Base-by-base conservation (phyloP, 2,329 filamentous ascomycete genomes). In the Diaporthe velutina region DNA sequence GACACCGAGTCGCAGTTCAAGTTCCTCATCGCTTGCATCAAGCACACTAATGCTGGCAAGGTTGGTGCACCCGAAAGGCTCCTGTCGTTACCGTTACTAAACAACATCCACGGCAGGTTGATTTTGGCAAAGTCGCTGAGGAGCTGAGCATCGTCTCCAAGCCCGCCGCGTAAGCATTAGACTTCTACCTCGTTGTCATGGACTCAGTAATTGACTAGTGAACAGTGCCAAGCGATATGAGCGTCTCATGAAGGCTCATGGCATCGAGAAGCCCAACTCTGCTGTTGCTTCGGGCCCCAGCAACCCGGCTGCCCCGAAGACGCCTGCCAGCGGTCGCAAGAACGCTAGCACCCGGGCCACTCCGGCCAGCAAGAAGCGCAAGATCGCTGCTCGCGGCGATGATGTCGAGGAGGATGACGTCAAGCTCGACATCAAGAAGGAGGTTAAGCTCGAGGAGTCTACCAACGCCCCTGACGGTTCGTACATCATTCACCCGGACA, bases 11-110 rank as follows among this genome's bases (percentile, higher is more conserved):
- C 83, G 0, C 91, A 93, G 78, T 87, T 94, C 83, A 89, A 88
- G 76, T 93, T 94, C 80, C 85, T 94, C 33, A 87, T 94, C 66
- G 86, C 86, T 71, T 94, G 93, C 83, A 92, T 94, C 81, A 87
- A 88, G 71, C 83, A 91, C 82, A 88, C 90, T 13, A 86, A 83
- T 78, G 87, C 87, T 76, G 92, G 92, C 76, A 91, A 90, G 81
- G 92, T 93, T 82, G 79, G 84, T 28, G 35, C 30, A 17, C 52
- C 40, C 42, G 30, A 1, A 45, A 15, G 13, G 7, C 13, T 1
- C 28, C 28, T 7, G 35, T 28, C 19, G 40, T 45, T 28, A 30
- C 66, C 58, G 38, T 55, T 33, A 25, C 77, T 81, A 40, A 81
- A 75, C 8, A 55, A 4, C 28, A 22, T 54, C 7, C 35, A 58